Conservation (phyloP, 805 yeast species). For the Saturnispora dispora region DNA sequence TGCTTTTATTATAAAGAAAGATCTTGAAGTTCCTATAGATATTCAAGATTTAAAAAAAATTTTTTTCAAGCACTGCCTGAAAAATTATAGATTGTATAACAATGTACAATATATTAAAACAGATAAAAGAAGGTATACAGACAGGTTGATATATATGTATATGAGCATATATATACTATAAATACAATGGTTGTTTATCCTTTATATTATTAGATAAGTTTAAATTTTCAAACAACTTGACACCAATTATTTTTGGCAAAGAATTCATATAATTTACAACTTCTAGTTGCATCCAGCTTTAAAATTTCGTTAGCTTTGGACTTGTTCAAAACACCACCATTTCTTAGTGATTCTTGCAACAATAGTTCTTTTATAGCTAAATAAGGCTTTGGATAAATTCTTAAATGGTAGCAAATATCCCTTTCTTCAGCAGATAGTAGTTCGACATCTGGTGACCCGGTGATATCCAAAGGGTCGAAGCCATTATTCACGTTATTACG, state of each 20-base stretch:
- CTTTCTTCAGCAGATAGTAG: conserved; percentile 83
- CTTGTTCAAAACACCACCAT: conserved; percentile 77
- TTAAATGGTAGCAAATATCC: conserved; percentile 68
- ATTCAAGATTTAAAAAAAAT: not conserved
- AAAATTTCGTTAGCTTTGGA: conserved; percentile 77
- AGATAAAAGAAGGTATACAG: not conserved
- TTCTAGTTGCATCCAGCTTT: conserved; percentile 79
- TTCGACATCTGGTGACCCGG: conserved; percentile 74
- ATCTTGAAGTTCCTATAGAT: not conserved
- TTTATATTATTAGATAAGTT: not conserved
- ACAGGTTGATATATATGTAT: not conserved
- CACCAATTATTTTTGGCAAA: conserved; percentile 91
- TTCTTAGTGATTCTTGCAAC: conserved; percentile 76
- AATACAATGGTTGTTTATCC: conserved; percentile 1
- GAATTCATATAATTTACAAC: conserved; percentile 83
- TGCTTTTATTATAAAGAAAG: not conserved
- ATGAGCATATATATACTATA: not conserved
- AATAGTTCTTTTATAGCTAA: conserved; percentile 84
- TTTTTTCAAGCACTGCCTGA: conserved; percentile 1
- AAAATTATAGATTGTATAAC: not conserved
- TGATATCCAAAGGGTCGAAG: conserved; percentile 53
- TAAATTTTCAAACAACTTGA: conserved; percentile 14
- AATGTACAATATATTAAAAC: not conserved
- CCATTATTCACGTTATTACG: conserved; percentile 12
- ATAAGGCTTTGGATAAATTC: conserved; percentile 89